Conservation (phyloP, 768 basidiomycete species). For the Suillus lakei region DNA sequence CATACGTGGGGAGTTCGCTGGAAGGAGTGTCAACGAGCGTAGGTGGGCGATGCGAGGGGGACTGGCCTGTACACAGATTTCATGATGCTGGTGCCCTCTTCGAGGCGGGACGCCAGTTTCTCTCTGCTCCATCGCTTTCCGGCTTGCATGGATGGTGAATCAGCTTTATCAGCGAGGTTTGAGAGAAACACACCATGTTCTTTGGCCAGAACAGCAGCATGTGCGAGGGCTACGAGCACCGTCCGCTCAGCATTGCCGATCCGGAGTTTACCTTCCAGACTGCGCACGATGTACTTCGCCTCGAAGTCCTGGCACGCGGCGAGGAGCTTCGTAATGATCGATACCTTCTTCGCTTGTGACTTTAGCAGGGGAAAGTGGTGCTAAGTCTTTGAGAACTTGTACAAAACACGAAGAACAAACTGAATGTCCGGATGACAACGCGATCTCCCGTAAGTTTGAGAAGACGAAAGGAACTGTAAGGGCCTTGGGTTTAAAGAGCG, state of each 20-base stretch:
- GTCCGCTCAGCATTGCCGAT: constrained; percentile 98
- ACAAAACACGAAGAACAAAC: constrained; percentile 44
- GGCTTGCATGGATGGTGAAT: constrained; percentile 43
- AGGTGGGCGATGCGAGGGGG: neutral
- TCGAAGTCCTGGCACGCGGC: constrained; percentile 91
- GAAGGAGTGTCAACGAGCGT: constrained; percentile 7
- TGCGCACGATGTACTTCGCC: constrained; percentile 96
- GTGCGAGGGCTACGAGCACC: constrained; percentile 92
- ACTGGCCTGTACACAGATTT: constrained; percentile 92
- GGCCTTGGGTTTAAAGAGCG: constrained; percentile 92
- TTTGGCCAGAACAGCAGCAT: constrained; percentile 82
- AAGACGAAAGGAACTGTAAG: constrained; percentile 91
- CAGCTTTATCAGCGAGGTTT: neutral
- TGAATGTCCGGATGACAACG: constrained; percentile 80
- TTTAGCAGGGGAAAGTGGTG: constrained; percentile 32
- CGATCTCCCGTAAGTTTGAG: constrained; percentile 88
- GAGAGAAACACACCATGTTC: constrained; percentile 52
- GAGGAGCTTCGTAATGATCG: constrained; percentile 91
- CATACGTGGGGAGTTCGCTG: constrained; percentile 93
- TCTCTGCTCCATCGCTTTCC: constrained; percentile 78
- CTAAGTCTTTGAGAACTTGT: constrained; percentile 10
- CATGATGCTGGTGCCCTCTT: constrained; percentile 75
- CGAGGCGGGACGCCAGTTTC: constrained; percentile 70
- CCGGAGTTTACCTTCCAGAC: constrained; percentile 94
- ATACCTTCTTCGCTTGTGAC: constrained; percentile 96